phyloP scores from a whole-genome alignment of 352 stramenopile genomes.

The Phytophthora pinifolia region DNA sequence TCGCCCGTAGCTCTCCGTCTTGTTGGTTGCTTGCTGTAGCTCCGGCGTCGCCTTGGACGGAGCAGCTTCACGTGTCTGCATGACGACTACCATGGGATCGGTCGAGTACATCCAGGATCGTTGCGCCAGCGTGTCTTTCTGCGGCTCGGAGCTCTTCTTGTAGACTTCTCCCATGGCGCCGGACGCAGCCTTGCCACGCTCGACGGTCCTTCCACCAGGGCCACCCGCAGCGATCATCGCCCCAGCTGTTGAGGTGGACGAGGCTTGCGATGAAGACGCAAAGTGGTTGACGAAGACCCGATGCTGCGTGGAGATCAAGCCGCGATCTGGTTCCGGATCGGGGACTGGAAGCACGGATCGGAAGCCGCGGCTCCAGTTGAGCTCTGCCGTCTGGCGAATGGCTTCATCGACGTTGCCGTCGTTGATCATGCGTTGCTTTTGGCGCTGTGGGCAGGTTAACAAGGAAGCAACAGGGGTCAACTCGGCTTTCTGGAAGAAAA shows the following conservation, averaged over 20 bases:
- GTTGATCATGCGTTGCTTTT: conserved; percentile 54
- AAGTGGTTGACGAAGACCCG: conserved; percentile 58
- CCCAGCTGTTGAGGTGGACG: conserved; percentile 15
- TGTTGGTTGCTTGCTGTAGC: conserved; percentile 19
- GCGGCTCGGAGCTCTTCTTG: conserved; percentile 52
- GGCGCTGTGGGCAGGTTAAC: conserved; percentile 22
- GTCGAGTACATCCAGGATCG: conserved; percentile 78
- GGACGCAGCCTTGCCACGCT: conserved; percentile 65
- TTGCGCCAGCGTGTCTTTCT: conserved; percentile 70
- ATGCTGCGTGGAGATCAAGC: conserved; percentile 69
- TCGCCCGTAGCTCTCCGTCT: conserved; percentile 29
- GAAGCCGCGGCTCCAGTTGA: conserved; percentile 48
- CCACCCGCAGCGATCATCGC: conserved; percentile 48
- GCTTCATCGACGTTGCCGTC: conserved; percentile 60
- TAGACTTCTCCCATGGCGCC: conserved; percentile 69
- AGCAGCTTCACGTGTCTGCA: conserved; percentile 32
- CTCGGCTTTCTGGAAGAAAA: neutral
- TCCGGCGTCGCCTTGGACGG: conserved; percentile 9
- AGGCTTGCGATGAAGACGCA: conserved; percentile 11
- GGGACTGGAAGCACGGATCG: conserved; percentile 49
- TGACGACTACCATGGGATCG: conserved; percentile 62
- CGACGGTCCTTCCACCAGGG: conserved; percentile 36
- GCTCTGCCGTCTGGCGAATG: conserved; percentile 43
- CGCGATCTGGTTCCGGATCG: conserved; percentile 55
- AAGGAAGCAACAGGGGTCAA: conserved; percentile 4